Base-by-base conservation (phyloP, 148 eudicot genomes). In the Rhododendron vialii region DNA sequence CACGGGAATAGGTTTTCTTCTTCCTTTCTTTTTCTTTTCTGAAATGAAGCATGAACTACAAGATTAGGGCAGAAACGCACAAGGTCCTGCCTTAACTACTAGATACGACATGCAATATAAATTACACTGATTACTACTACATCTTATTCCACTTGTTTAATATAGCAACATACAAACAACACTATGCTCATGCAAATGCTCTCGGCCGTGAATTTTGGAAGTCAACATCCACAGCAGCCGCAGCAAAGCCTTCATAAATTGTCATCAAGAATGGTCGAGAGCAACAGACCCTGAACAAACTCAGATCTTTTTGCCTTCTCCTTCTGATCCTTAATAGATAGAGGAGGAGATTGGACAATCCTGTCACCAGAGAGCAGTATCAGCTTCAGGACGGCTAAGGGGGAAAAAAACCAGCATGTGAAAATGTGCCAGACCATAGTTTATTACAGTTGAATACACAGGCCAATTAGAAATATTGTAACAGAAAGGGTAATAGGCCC, bases 321-420 rank as follows among this genome's bases (percentile, higher is more conserved):
- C 89, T 94, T 94, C 85, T 93, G 91, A 88, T 96, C 99, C 88
- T 96, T 91, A 63, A 92, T 83, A 35, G 99, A 96, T 86, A 96
- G 86, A 8, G 98, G 95, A 76, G 94, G 45, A 87, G 93, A 87
- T 84, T 92, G 88, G 63, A 87, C 87, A 35, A 85, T 87, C 90
- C 99, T 96, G 93, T 63, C 69, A 69, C 86, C 85, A 80, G 24
- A 82, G 84, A 76, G n/a, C 74, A 69, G 89, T 11, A 79, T 85
- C 48, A 91, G 78, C 83, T 55, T 77, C 69, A 28, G 82, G 13
- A 61, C 26, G 30, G n/a, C 51, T 69, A 84, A 45, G 9, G 33
- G 47, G 1, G 2, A 9, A 38, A 53, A 28, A 7, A 11, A 26
- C 89, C 81, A 80, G 15, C 5, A 80, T 50, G 85, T 51, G 55